phyloP scores from a whole-genome alignment of 2,329 filamentous ascomycete genomes.

The Venturia effusa region DNA sequence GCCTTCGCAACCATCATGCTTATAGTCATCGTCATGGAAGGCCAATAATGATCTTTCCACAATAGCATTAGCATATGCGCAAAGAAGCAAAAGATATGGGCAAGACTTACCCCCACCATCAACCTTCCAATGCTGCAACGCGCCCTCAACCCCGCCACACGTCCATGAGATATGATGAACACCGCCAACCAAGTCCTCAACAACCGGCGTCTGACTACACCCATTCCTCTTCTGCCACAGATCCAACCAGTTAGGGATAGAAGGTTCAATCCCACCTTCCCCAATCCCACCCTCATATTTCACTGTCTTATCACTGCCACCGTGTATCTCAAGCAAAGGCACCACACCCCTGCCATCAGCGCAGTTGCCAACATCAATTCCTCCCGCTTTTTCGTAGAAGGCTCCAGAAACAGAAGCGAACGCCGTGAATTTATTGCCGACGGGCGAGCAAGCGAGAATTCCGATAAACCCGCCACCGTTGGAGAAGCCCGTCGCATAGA shows the following conservation, averaged over 20 bases:
- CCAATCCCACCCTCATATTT: conserved; percentile 34
- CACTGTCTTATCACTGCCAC: conserved; percentile 37
- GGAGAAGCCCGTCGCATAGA: conserved; percentile 37
- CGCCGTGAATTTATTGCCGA: conserved; percentile 34
- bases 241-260: conserved; percentile 30
- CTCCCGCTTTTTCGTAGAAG: conserved; percentile 33
- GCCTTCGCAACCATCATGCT: conserved; percentile 31
- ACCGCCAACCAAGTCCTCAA: conserved; percentile 26
- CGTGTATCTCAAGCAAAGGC: conserved; percentile 42
- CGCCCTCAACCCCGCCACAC: conserved; percentile 25
- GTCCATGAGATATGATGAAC: conserved; percentile 36
- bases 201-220: conserved; percentile 17
- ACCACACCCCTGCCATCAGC: conserved; percentile 26
- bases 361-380: conserved; percentile 29
- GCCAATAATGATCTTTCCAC: conserved; percentile 32
- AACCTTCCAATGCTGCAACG: conserved; percentile 36
- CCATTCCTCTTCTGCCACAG: background rate
- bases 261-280: conserved; percentile 32
- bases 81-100: background rate
- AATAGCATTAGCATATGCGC: background rate
- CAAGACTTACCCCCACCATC: conserved; percentile 30
- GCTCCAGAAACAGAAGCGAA: conserved; percentile 36
- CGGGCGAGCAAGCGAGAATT: conserved; percentile 33
- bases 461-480: conserved; percentile 40
- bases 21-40: conserved; percentile 35